Evolutionary conservation across 2,329 filamentous ascomycete species (phyloP).

Genomic region (Microdochium nivale): DNA sequence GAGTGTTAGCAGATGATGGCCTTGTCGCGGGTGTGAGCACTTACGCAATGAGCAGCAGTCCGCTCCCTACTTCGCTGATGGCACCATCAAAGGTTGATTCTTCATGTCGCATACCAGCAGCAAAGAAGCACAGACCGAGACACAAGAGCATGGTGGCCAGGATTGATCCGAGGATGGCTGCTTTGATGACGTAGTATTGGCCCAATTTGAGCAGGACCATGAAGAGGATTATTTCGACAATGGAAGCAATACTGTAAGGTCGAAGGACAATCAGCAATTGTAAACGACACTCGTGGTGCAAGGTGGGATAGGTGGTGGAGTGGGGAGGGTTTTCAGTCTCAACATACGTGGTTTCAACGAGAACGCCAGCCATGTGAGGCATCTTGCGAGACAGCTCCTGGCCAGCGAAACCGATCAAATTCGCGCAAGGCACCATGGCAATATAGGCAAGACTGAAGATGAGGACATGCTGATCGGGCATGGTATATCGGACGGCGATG

Average conservation of each 20-base stretch:
- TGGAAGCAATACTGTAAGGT: conserved; percentile 48
- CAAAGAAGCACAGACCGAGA: conserved; percentile 71
- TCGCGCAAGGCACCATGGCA: conserved; percentile 70
- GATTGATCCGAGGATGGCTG: conserved; percentile 76
- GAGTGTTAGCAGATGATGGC: neutral
- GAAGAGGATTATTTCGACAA: conserved; percentile 78
- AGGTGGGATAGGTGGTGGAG: too few species aligned
- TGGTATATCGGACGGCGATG: conserved; percentile 47
- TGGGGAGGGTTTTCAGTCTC: too few species aligned
- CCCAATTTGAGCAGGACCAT: conserved; percentile 57
- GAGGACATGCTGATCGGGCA: conserved; percentile 40
- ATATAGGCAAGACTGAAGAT: conserved; percentile 66
- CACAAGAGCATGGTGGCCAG: conserved; percentile 76
- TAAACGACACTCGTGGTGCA: conserved; percentile 23
- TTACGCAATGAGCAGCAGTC: conserved; percentile 68
- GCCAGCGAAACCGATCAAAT: conserved; percentile 66
- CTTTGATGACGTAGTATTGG: conserved; percentile 65
- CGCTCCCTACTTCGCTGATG: conserved; percentile 71
- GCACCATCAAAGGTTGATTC: conserved; percentile 66
- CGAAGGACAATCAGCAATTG: neutral
- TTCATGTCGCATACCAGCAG: conserved; percentile 60
- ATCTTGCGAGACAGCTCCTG: conserved; percentile 66
- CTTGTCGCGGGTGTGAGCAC: conserved; percentile 24
- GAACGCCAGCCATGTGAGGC: conserved; percentile 60
- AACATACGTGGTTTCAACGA: conserved; percentile 47